Conservation (phyloP, 2,329 filamentous ascomycete genomes). For the Cladosporium sp. region DNA sequence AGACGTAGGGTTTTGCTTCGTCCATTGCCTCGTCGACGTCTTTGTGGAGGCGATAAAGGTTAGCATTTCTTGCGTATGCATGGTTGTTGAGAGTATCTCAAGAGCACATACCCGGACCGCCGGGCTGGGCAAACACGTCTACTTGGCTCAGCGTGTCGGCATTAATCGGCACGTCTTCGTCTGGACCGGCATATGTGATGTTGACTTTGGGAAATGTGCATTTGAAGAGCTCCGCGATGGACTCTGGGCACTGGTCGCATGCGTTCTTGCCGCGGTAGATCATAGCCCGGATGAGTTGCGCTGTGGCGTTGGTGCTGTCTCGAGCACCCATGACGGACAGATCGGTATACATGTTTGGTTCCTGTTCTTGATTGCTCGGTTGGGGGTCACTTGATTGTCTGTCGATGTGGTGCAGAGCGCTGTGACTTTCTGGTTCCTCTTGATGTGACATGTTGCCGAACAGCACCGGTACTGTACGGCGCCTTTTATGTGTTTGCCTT, state of each 20-base stretch:
- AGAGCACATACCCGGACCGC: conserved; percentile 26
- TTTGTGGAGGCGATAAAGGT: not conserved
- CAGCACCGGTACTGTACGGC: not conserved
- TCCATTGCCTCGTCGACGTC: conserved; percentile 22
- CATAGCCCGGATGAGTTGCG: conserved; percentile 18
- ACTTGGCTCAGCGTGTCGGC: conserved; percentile 20
- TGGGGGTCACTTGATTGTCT: not conserved
- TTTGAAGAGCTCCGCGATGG: conserved; percentile 22
- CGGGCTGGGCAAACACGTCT: conserved; percentile 25
- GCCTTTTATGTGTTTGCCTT: not conserved
- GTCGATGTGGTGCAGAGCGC: not conserved
- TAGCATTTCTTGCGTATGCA: not conserved
- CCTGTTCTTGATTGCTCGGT: not conserved
- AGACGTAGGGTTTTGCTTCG: conserved; percentile 21
- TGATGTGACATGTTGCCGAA: not conserved
- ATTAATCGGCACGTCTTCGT: conserved; percentile 23
- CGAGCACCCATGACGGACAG: not conserved
- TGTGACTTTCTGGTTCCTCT: not conserved
- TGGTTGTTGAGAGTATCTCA: not conserved
- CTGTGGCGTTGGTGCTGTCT: not conserved
- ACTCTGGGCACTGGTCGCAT: conserved; percentile 23
- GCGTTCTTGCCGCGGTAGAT: conserved; percentile 26
- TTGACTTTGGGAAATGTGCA: conserved; percentile 21
- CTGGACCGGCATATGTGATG: conserved; percentile 24
- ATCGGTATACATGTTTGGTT: not conserved